A percentile compares a stretch with the other conserved stretches of the same genome.
phyloP scores from a whole-genome alignment of 129 eudicot species.

The Flaveria linearis region DNA sequence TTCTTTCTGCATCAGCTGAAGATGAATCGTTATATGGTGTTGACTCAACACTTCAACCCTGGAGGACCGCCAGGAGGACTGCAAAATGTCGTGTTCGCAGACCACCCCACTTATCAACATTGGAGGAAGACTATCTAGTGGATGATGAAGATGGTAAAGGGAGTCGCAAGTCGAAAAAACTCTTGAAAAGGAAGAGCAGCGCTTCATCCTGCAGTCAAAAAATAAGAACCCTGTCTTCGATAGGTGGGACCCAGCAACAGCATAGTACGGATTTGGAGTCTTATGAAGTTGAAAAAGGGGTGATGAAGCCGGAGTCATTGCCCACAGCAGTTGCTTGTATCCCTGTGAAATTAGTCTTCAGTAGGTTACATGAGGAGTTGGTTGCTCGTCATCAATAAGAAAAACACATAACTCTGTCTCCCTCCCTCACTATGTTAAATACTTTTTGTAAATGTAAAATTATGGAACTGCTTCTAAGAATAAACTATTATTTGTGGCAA shows the following conservation, averaged over 20 bases:
- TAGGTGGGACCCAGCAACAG: constrained; percentile 51
- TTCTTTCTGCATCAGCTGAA: constrained; percentile 38
- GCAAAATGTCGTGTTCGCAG: constrained; percentile 74
- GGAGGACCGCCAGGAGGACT: constrained; percentile 95
- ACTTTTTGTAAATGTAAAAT: no score
- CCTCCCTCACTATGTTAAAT: no score
- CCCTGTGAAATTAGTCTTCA: constrained; percentile 86
- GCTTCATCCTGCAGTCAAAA: constrained; percentile 55
- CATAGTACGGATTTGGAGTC: constrained; percentile 31
- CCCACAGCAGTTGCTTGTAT: constrained; percentile 83
- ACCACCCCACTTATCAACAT: constrained; percentile 32
- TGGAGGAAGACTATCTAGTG: constrained; percentile 41
- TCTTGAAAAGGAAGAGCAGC: constrained; percentile 47
- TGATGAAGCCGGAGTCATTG: constrained; percentile 54
- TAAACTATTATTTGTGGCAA: no score
- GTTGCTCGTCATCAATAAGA: constrained; percentile 62
- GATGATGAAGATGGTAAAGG: constrained; percentile 30
- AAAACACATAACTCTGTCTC: background rate
- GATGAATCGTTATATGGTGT: constrained; percentile 33
- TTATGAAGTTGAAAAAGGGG: constrained; percentile 41
- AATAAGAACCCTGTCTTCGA: constrained; percentile 69
- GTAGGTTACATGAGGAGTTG: constrained; percentile 90
- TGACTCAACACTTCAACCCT: constrained; percentile 59
- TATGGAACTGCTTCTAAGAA: no score
- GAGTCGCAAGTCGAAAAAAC: constrained; percentile 32